Percentiles rank a stretch among this genome's conserved stretches.
Conservation (phyloP, 148 eudicot species). For the Nyssa sinensis region DNA sequence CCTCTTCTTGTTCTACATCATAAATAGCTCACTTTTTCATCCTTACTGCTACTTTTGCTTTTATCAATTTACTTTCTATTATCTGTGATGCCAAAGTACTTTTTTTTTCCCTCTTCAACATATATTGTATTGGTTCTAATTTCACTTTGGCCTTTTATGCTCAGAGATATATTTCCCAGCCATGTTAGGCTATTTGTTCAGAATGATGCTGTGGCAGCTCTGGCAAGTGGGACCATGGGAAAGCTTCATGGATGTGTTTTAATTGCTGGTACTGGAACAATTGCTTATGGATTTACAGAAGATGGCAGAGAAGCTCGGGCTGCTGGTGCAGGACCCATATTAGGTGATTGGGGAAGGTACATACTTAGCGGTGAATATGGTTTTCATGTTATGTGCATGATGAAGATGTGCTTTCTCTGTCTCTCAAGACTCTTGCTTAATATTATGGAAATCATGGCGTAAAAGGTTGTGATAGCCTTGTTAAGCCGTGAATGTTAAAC, state of each 20-base stretch:
- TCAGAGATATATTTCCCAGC: constrained; percentile 47
- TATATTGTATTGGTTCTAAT: not conserved
- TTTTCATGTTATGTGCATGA: not conserved
- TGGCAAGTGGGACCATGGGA: constrained; percentile 58
- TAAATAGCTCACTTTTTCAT: not conserved
- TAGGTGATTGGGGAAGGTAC: constrained; percentile 64
- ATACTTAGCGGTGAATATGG: not conserved
- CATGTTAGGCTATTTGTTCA: constrained; percentile 43
- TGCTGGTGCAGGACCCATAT: constrained; percentile 55
- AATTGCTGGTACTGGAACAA: constrained; percentile 62
- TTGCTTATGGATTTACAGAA: constrained; percentile 52
- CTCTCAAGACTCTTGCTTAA: not conserved
- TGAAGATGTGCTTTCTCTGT: not conserved
- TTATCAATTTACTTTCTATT: not conserved
- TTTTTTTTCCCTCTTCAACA: not conserved
- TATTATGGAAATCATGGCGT: not conserved
- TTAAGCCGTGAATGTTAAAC: not conserved
- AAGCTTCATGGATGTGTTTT: constrained; percentile 56
- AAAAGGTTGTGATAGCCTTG: not conserved
- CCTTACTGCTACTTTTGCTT: not conserved
- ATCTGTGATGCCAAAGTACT: not conserved
- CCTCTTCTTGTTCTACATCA: not conserved
- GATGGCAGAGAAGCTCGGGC: constrained; percentile 59
- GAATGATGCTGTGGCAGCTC: constrained; percentile 58
- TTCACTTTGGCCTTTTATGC: not conserved